Base-by-base conservation (phyloP, 176 grass and related monocot genomes). In the Ensete ventricosum region DNA sequence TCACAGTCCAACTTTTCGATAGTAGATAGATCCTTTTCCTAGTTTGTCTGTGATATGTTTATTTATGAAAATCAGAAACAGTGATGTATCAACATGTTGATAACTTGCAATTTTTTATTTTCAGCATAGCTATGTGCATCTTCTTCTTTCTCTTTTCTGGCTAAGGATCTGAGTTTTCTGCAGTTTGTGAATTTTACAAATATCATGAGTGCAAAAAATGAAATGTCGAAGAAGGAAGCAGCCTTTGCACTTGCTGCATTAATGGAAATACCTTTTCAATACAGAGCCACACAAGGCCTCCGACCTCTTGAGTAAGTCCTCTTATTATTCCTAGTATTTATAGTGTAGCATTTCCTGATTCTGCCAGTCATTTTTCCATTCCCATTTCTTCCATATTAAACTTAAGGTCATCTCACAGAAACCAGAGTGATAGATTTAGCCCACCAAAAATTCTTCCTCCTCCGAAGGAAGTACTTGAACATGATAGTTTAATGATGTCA, bases 221-320 rank as follows among this genome's bases (percentile, higher is more conserved):
- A 90, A 55, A 85, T 85, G 78, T 75, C 86, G 73, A 98, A 93
- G 84, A 91, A 91, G 64, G 94, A 98, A 80, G 88, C 90, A 76
- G 80, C 85, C 70, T 98, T 98, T 85, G 85, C 94, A 53, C 88
- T 98, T 76, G 75, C 90, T 83, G 90, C 90, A 49, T 90, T 98
- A 49, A 98, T 98, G 94, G 94, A 98, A 85, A 98, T 98, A 77
- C 94, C 94, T 73, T 69, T 80, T 77, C 94, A 98, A 73, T 98
- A 88, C 82, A 98, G 81, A 98, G 85, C 86, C 62, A 85, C 90
- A 52, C 94, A 91, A 91, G 79, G 82, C 67, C 82, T 91, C 73
- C 72, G 53, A 65, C 80, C 78, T 69, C 59, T 53, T 65, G 88
- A 89, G 94, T 93, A 88, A 69, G 43, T 71, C 25, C 19, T 76